Percentiles rank a stretch among this genome's conserved stretches.
phyloP scores from a whole-genome alignment of 2,329 filamentous ascomycete genomes.

The Alternaria dauci region DNA sequence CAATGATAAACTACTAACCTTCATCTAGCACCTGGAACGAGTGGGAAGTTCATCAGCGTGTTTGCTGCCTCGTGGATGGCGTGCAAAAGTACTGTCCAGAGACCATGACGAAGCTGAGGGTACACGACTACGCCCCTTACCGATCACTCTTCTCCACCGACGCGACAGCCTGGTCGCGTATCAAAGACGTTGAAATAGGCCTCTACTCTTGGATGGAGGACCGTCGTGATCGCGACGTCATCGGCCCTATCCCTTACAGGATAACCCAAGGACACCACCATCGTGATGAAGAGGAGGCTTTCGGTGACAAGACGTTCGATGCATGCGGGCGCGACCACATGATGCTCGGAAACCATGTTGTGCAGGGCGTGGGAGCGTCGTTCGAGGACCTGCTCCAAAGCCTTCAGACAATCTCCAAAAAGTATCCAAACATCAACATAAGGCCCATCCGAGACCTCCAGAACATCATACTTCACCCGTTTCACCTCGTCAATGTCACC shows the following conservation, averaged over 20 bases:
- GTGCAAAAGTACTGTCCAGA: constrained; percentile 42
- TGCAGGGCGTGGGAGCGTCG: constrained; percentile 43
- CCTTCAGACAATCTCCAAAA: constrained; percentile 40
- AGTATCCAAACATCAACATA: constrained; percentile 46
- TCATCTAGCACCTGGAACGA: constrained; percentile 44
- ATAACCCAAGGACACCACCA: constrained; percentile 47
- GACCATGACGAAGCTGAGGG: constrained; percentile 43
- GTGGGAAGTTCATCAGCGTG: constrained; percentile 50
- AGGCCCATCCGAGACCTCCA: constrained; percentile 37
- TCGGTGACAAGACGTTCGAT: constrained; percentile 48
- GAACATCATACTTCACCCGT: constrained; percentile 45
- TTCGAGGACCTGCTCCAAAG: constrained; percentile 46
- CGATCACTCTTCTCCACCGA: constrained; percentile 47
- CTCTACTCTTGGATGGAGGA: constrained; percentile 49
- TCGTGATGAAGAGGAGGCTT: constrained; percentile 47
- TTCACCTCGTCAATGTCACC: constrained; percentile 48
- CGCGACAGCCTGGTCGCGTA: constrained; percentile 40
- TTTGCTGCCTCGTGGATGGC: constrained; percentile 48
- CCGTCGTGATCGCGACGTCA: constrained; percentile 44
- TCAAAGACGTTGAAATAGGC: constrained; percentile 44
- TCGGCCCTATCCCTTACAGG: constrained; percentile 44
- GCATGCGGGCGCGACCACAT: constrained; percentile 46
- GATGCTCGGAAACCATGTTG: constrained; percentile 45
- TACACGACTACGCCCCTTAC: constrained; percentile 49
- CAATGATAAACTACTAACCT: constrained; percentile 15